A percentile compares a stretch with the other conserved stretches of the same genome.
Conservation (phyloP, 1,284 basidiomycete genomes). For the Prillingera fragicola region DNA sequence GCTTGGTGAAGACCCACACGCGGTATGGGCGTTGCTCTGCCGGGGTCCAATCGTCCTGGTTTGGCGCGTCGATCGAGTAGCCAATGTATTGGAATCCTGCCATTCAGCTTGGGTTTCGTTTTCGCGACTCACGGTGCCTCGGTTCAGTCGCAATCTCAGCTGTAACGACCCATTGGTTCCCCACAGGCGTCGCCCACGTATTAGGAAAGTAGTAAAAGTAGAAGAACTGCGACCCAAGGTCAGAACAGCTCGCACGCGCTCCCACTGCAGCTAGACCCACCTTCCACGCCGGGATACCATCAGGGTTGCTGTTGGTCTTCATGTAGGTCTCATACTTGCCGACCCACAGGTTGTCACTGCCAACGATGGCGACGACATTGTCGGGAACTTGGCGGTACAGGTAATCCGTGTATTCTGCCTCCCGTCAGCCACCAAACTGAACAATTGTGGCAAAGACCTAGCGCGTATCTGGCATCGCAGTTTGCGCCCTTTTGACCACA, state of each 20-base stretch:
- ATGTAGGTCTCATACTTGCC: conserved; percentile 4
- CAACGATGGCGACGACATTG: conserved; percentile 17
- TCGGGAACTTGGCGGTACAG: conserved; percentile 24
- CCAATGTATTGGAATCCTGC: conserved; percentile 13
- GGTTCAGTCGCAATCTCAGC: conserved; percentile 6
- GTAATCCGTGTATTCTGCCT: conserved; percentile 23
- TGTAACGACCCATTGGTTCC: conserved; percentile 14
- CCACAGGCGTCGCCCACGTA: conserved; percentile 13
- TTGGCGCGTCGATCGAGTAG: conserved; percentile 17
- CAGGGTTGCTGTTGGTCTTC: conserved; percentile 11
- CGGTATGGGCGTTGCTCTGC: neutral
- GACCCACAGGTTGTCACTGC: conserved; percentile 1
- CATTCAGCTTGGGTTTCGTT: too few species aligned
- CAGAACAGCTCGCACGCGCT: too few species aligned
- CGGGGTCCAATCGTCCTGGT: too few species aligned
- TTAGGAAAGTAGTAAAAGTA: conserved; percentile 21
- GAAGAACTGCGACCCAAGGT: too few species aligned
- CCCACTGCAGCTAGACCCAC: neutral
- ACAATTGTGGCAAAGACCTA: neutral
- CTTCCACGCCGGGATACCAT: conserved; percentile 29
- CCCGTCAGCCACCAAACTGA: neutral
- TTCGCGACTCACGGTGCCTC: too few species aligned
- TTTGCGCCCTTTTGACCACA: too few species aligned
- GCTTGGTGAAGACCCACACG: neutral
- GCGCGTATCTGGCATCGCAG: too few species aligned